Evolutionary conservation across 768 basidiomycete species (phyloP).

Genomic region (Auricularia cornea): DNA sequence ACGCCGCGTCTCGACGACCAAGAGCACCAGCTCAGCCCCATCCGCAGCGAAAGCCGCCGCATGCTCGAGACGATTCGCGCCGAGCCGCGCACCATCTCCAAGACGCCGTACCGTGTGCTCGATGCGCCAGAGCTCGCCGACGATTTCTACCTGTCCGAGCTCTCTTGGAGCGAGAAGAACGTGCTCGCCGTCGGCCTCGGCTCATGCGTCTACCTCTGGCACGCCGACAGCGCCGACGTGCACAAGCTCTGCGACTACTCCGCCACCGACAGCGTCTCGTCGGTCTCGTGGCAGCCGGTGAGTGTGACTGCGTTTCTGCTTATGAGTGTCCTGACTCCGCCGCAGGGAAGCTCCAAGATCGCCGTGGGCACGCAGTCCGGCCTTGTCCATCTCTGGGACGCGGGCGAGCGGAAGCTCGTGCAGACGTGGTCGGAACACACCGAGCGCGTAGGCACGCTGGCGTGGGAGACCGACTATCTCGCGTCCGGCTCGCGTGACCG

Average conservation of each 20-base stretch:
- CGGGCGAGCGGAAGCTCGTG: slow-evolving; percentile 58
- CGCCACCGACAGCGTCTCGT: slow-evolving; percentile 70
- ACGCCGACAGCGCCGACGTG: slow-evolving; percentile 86
- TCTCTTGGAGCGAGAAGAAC: slow-evolving; percentile 95
- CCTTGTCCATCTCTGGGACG: slow-evolving; percentile 89
- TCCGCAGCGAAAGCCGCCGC: slow-evolving; percentile 71
- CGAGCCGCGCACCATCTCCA: slow-evolving; percentile 73
- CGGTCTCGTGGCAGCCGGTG: slow-evolving; percentile 66
- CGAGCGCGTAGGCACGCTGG: slow-evolving; percentile 86
- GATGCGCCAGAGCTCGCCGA: slow-evolving; percentile 97
- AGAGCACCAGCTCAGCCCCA: slow-evolving; percentile 85
- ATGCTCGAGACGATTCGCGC: slow-evolving; percentile 81
- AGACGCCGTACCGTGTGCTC: slow-evolving; percentile 93
- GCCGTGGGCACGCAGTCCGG: slow-evolving; percentile 92
- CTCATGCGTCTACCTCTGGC: slow-evolving; percentile 93
- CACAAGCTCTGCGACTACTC: slow-evolving; percentile 75
- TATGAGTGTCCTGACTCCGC: too few relatives aligned
- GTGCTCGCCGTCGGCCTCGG: slow-evolving; percentile 90
- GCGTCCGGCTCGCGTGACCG: slow-evolving; percentile 90
- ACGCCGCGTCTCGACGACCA: slow-evolving; percentile 72
- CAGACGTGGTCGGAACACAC: slow-evolving; percentile 78
- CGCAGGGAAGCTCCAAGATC: slow-evolving; percentile 64
- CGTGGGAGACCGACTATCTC: slow-evolving; percentile 86
- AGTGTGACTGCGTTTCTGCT: not conserved
- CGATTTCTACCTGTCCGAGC: slow-evolving; percentile 96